Percentiles rank a stretch among this genome's conserved stretches.
These are phyloP conservation scores for Pascua sp. DNA, from an alignment of 1,284 basidiomycete species.

Conservation along the genomic window DNA sequence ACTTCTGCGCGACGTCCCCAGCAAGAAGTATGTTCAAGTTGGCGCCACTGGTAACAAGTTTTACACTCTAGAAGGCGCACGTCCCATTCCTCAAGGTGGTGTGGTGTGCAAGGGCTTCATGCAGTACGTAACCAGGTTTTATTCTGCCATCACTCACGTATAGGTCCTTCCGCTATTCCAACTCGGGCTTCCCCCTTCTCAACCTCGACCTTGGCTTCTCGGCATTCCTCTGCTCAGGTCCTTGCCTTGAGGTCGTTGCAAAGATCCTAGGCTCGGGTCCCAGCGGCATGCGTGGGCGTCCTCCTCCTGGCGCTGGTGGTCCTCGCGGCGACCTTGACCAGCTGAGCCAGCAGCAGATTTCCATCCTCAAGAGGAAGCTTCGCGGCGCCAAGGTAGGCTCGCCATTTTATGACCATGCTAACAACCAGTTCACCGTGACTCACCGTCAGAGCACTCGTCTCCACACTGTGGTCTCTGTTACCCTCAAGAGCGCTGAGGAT, in stretches of 20 bases:
- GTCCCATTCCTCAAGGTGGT: slow-evolving; percentile 35
- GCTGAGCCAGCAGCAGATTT: slow-evolving; percentile 18
- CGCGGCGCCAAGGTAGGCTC: slow-evolving; percentile 30
- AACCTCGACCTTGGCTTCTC: slow-evolving; percentile 45
- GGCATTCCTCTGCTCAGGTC: slow-evolving; percentile 43
- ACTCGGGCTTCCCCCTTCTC: slow-evolving; percentile 30
- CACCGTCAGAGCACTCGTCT: slow-evolving; percentile 35
- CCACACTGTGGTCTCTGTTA: slow-evolving; percentile 36
- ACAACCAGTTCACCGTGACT: slow-evolving; percentile 31
- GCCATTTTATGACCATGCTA: background rate
- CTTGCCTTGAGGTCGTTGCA: slow-evolving; percentile 37
- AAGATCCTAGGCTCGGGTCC: slow-evolving; percentile 27
- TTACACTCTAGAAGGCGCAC: slow-evolving; percentile 33
- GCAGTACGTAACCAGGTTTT: slow-evolving; percentile 27
- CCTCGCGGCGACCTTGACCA: slow-evolving; percentile 7
- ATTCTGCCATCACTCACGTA: background rate
- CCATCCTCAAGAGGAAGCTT: slow-evolving; percentile 32
- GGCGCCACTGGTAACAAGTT: slow-evolving; percentile 42
- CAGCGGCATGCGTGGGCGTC: slow-evolving; percentile 11
- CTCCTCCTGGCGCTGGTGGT: slow-evolving; percentile 5
- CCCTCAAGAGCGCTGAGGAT: slow-evolving; percentile 27
- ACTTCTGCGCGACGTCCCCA: slow-evolving; percentile 38
- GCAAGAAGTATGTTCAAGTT: slow-evolving; percentile 37
- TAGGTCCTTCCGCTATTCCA: slow-evolving; percentile 43
- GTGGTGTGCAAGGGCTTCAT: slow-evolving; percentile 44